Evolutionary conservation across 805 yeast species (phyloP).

Genomic region (Candida multigemmis): DNA sequence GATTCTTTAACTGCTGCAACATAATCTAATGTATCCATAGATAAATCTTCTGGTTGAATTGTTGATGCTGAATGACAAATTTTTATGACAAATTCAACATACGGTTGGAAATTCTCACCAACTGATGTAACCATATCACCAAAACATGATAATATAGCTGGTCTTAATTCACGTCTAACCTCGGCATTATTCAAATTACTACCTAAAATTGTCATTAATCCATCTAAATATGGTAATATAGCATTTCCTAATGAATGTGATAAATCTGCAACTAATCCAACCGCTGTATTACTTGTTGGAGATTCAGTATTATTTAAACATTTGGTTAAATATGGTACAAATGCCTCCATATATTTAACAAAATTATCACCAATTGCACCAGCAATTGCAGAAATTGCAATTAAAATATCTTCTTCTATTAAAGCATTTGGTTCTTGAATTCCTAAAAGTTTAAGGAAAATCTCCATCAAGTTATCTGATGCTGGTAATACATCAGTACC

Average conservation of each 20-base stretch:
- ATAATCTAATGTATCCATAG: conserved; percentile 73
- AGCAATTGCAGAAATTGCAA: conserved; percentile 86
- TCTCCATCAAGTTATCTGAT: conserved; percentile 77
- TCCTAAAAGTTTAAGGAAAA: conserved; percentile 63
- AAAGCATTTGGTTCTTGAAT: conserved; percentile 53
- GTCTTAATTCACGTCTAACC: conserved; percentile 75
- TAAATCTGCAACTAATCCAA: conserved; percentile 91
- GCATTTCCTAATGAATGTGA: conserved; percentile 76
- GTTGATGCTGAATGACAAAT: conserved; percentile 62
- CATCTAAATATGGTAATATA: conserved; percentile 67
- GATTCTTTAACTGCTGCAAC: conserved; percentile 68
- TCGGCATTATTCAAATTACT: conserved; percentile 55
- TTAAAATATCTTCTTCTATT: conserved; percentile 90
- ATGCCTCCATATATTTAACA: conserved; percentile 67
- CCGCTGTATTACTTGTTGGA: conserved; percentile 80
- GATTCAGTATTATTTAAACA: conserved; percentile 80
- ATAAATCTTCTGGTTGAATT: conserved; percentile 53
- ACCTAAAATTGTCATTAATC: conserved; percentile 79
- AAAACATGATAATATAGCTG: conserved; percentile 82
- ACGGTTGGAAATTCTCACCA: conserved; percentile 69
- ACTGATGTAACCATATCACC: conserved; percentile 93
- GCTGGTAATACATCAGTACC: conserved; percentile 56
- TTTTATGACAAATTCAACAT: conserved; percentile 69
- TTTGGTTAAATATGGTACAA: conserved; percentile 71
- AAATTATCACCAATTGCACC: conserved; percentile 67